A percentile compares a stretch with the other conserved stretches of the same genome.
These are phyloP conservation scores for Acer yangbiense DNA, from an alignment of 345 rosid species.

Conservation along the genomic window DNA sequence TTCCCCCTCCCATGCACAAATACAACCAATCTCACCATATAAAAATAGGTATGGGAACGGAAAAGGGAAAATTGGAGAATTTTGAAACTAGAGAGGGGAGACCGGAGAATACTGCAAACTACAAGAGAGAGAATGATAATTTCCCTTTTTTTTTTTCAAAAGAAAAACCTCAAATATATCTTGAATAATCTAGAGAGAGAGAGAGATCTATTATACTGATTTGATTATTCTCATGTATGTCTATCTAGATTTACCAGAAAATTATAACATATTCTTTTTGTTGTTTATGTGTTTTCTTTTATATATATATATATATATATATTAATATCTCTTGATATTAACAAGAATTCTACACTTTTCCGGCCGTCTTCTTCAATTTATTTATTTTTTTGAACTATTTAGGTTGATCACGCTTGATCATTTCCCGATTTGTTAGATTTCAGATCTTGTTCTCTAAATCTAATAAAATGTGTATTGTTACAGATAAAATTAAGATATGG, in stretches of 20 bases:
- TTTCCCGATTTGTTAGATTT: not conserved
- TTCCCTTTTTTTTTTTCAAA: not conserved
- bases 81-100: too few relatives aligned
- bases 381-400: not conserved
- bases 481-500: not conserved
- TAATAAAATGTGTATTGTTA: not conserved
- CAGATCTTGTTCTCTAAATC: not conserved
- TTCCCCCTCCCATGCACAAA: too few relatives aligned
- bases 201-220: not conserved
- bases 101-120: too few relatives aligned
- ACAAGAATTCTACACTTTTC: not conserved
- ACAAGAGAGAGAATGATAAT: too few relatives aligned
- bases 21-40: too few relatives aligned
- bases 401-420: not conserved
- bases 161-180: not conserved
- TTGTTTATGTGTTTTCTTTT: too few relatives aligned
- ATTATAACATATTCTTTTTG: not conserved
- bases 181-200: not conserved
- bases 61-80: too few relatives aligned
- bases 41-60: too few relatives aligned
- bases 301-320: too few relatives aligned
- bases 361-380: not conserved
- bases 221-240: slow-evolving; percentile 8
- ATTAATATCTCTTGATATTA: too few relatives aligned
- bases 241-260: not conserved